These are phyloP conservation scores for Sonneratia alba DNA, from an alignment of 345 rosid species.

Conservation along the genomic window DNA sequence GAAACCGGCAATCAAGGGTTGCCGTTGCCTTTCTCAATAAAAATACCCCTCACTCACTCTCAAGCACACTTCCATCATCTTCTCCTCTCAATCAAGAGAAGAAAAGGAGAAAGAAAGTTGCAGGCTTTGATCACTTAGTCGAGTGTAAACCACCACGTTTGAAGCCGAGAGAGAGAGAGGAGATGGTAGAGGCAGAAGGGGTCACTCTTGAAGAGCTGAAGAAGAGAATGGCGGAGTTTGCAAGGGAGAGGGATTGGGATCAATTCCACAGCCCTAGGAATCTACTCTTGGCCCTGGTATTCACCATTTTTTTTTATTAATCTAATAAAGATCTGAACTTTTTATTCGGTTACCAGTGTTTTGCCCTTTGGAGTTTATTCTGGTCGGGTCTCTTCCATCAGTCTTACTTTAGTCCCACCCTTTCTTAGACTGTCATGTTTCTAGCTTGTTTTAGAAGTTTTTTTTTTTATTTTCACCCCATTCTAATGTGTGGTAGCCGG, in stretches of 20 bases:
- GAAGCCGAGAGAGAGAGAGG: background rate
- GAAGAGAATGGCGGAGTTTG: conserved; percentile 32
- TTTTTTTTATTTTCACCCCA: background rate
- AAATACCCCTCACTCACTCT: background rate
- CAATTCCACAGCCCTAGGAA: conserved; percentile 47
- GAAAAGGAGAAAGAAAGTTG: background rate
- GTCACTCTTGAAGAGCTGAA: conserved; percentile 31
- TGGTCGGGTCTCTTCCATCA: background rate
- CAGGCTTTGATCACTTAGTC: background rate
- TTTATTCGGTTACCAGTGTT: background rate
- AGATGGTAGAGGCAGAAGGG: conserved; percentile 12
- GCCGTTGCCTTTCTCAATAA: background rate
- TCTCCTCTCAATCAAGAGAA: background rate
- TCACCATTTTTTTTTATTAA: background rate
- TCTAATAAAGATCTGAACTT: background rate
- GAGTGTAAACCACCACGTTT: background rate
- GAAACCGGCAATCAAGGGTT: conserved; percentile 6
- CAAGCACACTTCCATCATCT: background rate
- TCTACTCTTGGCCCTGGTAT: conserved; percentile 39
- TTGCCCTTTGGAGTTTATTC: background rate
- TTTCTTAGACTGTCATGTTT: background rate
- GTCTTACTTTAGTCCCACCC: background rate
- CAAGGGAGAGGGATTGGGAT: conserved; percentile 46
- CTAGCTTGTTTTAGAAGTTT: background rate
- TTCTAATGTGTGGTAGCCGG: background rate